Base-by-base conservation (phyloP, 352 stramenopile species). In the Phytophthora sp. region DNA sequence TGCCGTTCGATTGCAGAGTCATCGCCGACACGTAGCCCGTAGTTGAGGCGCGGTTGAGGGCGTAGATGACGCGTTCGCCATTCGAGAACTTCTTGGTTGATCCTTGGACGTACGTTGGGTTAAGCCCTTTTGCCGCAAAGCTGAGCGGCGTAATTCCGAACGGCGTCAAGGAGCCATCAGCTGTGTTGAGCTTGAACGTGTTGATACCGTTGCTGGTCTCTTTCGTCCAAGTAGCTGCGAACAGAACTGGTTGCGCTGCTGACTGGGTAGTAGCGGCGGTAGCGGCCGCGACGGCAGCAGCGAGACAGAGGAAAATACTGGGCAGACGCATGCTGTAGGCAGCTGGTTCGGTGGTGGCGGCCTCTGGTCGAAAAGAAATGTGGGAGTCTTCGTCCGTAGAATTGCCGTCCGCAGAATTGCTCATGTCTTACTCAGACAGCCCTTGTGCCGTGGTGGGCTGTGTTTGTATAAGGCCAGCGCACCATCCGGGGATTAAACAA, bases 141-240 rank as follows among this genome's bases (percentile, higher is more conserved):
- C 74, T 74, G 6, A 80, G 57, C 41, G 62, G 53, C 3, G 66
- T 75, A 54, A 83, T 71, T 50, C 62, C 60, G 30, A 72, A 45
- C 1, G 66, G 54, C 12, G 59, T 74, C 23, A 91, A 57, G 21
- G 67, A 57, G 23, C 78, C 79, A 9, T 73, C 69, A 12, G 13
- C 45, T 27, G 74, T 66, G 52, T 84, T 64, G 24, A 91, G 63
- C 56, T 72, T 56, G 58, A 87, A 87, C 18, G 69, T 70, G 62
- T 87, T 73, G 41, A 91, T 69, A 12, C 82, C 82, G 58, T 79
- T 80, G 51, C 66, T 72, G 61, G 85, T 82, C 24, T 87, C 69
- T 24, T 81, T 79, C 5, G 77, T 84, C 70, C 77, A 88, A 9
- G 71, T 83, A 57, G 76, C 79, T 8, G 72, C 79, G 46, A 83